Evolutionary conservation across 2,329 filamentous ascomycete genomes (phyloP).

Genomic region (Dactylellina haptotyla): DNA sequence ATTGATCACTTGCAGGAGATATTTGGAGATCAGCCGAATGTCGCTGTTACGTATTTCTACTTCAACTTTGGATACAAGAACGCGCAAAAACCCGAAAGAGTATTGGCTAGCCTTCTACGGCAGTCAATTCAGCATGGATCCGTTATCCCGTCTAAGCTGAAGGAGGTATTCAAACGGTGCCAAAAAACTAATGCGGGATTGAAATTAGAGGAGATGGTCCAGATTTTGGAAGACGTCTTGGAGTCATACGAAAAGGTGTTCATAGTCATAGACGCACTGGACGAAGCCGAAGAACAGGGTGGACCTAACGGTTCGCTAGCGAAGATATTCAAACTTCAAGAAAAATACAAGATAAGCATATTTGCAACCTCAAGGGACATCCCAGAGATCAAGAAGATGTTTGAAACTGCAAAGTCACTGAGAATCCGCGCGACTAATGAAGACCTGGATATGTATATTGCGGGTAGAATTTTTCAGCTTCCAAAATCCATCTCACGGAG

Average conservation of each 20-base stretch:
- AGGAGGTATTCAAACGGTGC: conserved; percentile 36
- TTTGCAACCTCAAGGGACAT: conserved; percentile 54
- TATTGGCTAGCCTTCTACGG: background rate
- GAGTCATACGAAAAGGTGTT: conserved; percentile 5
- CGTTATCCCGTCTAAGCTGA: background rate
- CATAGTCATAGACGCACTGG: conserved; percentile 14
- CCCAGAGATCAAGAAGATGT: conserved; percentile 54
- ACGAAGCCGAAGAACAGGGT: background rate
- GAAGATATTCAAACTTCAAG: background rate
- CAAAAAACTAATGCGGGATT: conserved; percentile 34
- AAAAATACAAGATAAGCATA: background rate
- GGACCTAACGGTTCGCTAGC: background rate
- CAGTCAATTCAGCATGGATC: conserved; percentile 41
- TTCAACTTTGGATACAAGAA: conserved; percentile 6
- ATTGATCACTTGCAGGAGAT: conserved; percentile 61
- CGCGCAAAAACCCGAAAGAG: background rate
- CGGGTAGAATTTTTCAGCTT: conserved; percentile 3
- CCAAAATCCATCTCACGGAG: too few species aligned
- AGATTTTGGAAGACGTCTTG: background rate
- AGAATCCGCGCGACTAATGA: conserved; percentile 41
- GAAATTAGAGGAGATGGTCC: background rate
- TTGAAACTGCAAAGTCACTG: background rate
- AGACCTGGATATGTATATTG: background rate
- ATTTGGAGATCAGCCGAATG: conserved; percentile 34
- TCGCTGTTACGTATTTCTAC: conserved; percentile 15